Evolutionary conservation across 2,329 filamentous ascomycete genomes (phyloP).

Genomic region (Trichoderma brevicompactum): DNA sequence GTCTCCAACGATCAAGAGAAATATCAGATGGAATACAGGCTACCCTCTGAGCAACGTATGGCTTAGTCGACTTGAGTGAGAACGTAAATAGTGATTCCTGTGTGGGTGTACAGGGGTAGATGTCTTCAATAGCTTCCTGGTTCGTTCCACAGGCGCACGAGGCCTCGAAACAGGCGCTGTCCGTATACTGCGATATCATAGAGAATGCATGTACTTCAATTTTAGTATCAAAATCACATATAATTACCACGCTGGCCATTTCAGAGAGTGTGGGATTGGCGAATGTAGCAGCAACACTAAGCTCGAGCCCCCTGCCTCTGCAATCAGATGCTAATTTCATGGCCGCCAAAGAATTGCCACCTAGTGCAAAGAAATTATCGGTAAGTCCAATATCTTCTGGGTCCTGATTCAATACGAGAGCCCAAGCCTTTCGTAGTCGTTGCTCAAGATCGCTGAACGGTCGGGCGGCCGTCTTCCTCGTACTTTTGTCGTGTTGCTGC

Average conservation of each 20-base stretch:
- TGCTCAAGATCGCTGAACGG: not conserved
- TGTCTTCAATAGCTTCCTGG: slow-evolving; percentile 40
- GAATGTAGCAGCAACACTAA: slow-evolving; percentile 22
- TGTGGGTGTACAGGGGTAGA: slow-evolving; percentile 38
- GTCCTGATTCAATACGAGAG: not conserved
- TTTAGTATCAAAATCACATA: not conserved
- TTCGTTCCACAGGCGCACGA: not conserved
- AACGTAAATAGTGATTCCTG: slow-evolving; percentile 47
- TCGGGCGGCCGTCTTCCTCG: slow-evolving; percentile 31
- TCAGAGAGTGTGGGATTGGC: slow-evolving; percentile 18
- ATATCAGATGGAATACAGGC: slow-evolving; percentile 34
- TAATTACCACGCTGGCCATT: slow-evolving; percentile 14
- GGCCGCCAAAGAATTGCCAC: slow-evolving; percentile 51
- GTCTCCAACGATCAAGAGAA: slow-evolving; percentile 33
- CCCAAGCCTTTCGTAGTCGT: not conserved
- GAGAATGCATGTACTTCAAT: not conserved
- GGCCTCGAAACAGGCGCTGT: not conserved
- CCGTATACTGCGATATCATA: not conserved
- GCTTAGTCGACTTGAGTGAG: slow-evolving; percentile 38
- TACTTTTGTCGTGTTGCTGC: not conserved
- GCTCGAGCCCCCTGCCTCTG: not conserved
- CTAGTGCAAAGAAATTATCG: slow-evolving; percentile 48
- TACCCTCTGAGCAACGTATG: slow-evolving; percentile 41
- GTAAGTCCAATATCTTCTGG: slow-evolving; percentile 35
- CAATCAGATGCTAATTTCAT: slow-evolving; percentile 46